Base-by-base conservation (phyloP, 495 filamentous ascomycete species). In the Tricharina praecox region DNA sequence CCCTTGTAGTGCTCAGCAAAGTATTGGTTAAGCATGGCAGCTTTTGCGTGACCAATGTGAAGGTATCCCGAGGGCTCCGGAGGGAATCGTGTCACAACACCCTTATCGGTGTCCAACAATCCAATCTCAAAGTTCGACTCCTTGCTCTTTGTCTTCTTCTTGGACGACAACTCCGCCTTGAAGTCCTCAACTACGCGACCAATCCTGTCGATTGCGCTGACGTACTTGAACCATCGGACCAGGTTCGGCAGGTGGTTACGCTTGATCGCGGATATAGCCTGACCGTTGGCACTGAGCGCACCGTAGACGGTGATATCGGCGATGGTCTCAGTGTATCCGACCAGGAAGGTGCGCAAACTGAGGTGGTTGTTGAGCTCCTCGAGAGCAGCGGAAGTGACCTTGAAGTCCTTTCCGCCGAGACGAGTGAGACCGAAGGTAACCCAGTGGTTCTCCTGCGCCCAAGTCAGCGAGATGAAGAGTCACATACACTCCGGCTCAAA, bases 61-160 rank as follows among this genome's bases (percentile, higher is more conserved):
- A 93, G 76, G 54, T 93, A 93, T 21, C 86, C 86, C 47, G 88
- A 94, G 51, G 90, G 90, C 76, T 97, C 90, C 1, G 90, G 90
- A 13, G 88, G 79, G 68, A 97, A 97, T 50, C 92, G 70, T 20
- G 85, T 90, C 23, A 96, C 83, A 23, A 96, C 87, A 5, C 90
- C 90, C 61, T 90, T 82, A 25, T 83, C 83, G n/a, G 76, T 79
- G 57, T 92, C 79, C 48, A 80, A 77, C 16, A 97, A 73, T 2
- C 79, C 81, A 62, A 97, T 83, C 56, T 90, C 85, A 65, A 92
- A 97, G 68, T 71, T 92, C 48, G 85, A 85, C 48, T 83, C 81
- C 64, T 85, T 85, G 53, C 76, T 82, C 56, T 75, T 76, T 24
- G 77, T 79, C 23, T 72, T 70, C 56, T 79, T 79, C 68, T 81